phyloP scores from a whole-genome alignment of 2,329 filamentous ascomycete species.

The Cladosporium sphaerospermum region DNA sequence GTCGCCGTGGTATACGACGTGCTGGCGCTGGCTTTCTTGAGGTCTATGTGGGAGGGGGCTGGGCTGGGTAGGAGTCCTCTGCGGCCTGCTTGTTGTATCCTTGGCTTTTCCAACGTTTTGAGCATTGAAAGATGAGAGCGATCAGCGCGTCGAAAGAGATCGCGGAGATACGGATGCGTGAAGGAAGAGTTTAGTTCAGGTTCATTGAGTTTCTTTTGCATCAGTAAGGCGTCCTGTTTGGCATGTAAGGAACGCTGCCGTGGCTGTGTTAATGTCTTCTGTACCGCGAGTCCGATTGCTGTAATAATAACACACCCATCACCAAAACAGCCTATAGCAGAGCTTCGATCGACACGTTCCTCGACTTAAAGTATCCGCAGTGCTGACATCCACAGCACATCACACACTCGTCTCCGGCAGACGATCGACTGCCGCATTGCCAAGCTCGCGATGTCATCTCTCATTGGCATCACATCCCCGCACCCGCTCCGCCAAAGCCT shows the following conservation, averaged over 20 bases:
- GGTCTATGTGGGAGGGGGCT: background rate
- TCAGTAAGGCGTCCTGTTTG: too few species aligned
- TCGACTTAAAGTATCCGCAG: too few species aligned
- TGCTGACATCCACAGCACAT: too few species aligned
- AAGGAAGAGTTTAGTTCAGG: background rate
- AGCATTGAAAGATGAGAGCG: too few species aligned
- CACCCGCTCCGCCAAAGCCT: background rate
- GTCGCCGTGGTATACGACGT: constrained; percentile 18
- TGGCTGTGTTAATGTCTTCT: too few species aligned
- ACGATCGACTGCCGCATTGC: background rate
- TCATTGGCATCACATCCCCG: background rate
- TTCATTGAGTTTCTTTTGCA: too few species aligned
- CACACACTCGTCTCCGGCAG: too few species aligned
- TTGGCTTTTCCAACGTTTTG: background rate
- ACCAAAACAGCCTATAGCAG: too few species aligned
- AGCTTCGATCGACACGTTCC: too few species aligned
- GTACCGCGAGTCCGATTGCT: too few species aligned
- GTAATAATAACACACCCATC: too few species aligned
- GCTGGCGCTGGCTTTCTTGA: constrained; percentile 18
- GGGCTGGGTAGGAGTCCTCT: background rate
- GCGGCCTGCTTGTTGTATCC: background rate
- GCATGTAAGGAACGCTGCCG: too few species aligned
- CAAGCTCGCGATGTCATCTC: background rate
- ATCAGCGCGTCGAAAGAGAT: background rate
- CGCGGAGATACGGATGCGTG: background rate